A percentile compares a stretch with the other conserved stretches of the same genome.
Conservation (phyloP, 805 yeast species). For the Barnettozyma salicaria region DNA sequence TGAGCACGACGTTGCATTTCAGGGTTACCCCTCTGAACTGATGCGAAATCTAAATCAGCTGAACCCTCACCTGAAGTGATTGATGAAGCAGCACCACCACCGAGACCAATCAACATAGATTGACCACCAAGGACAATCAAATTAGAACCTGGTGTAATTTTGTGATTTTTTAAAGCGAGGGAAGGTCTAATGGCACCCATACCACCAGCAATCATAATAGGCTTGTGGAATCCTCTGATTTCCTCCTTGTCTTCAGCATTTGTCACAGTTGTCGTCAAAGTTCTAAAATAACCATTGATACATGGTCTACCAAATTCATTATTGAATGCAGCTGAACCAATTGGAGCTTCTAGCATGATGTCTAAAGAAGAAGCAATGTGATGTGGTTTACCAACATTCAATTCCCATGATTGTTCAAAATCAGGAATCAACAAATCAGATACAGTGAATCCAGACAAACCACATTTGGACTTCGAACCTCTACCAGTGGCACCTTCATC, state of each 20-base stretch:
- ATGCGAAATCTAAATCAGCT: constrained; percentile 94
- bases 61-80: constrained; percentile 95
- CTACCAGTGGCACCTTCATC: constrained; percentile 99
- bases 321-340: constrained; percentile 97
- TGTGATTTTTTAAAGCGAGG: constrained; percentile 79
- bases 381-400: constrained; percentile 76
- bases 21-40: constrained; percentile 98
- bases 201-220: constrained; percentile 99
- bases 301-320: constrained; percentile 99
- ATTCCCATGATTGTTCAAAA: constrained; percentile 91
- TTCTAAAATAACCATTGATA: constrained; percentile 93
- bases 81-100: constrained; percentile 99
- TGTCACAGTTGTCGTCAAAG: constrained; percentile 75
- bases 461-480: constrained; percentile 96
- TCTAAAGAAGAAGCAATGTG: constrained; percentile 92
- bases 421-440: constrained; percentile 86
- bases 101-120: constrained; percentile 95
- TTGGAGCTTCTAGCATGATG: constrained; percentile 95
- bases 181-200: constrained; percentile 95
- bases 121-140: constrained; percentile 96
- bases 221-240: constrained; percentile 95
- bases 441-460: constrained; percentile 87
- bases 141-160: constrained; percentile 86
- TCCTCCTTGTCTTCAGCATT: constrained; percentile 59
- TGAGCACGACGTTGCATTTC: constrained; percentile 99